A percentile compares a stretch with the other conserved stretches of the same genome.
Conservation (phyloP, 768 basidiomycete genomes). For the Boletus edulis region DNA sequence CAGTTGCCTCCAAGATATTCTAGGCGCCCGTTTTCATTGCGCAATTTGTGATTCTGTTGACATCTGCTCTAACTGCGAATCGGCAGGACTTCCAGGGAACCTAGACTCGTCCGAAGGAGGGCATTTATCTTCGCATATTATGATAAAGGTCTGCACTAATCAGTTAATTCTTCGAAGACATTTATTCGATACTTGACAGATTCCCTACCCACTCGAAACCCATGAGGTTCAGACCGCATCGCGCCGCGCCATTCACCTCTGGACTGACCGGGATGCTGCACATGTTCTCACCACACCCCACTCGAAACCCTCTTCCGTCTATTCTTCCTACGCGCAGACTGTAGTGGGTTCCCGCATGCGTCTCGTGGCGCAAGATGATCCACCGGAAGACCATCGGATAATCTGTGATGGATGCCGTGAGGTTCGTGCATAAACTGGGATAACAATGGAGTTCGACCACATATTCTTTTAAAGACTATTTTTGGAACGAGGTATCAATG, state of each 20-base stretch:
- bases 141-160: slow-evolving; percentile 73
- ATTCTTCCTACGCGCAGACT: slow-evolving; percentile 65
- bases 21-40: slow-evolving; percentile 92
- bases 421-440: slow-evolving; percentile 37
- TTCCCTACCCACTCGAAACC: slow-evolving; percentile 78
- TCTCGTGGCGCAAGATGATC: slow-evolving; percentile 29
- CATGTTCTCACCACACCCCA: slow-evolving; percentile 48
- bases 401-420: slow-evolving; percentile 59
- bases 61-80: slow-evolving; percentile 86
- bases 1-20: slow-evolving; percentile 86
- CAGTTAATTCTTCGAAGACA: neutral
- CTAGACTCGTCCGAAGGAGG: slow-evolving; percentile 74
- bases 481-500: slow-evolving; percentile 85
- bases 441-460: neutral
- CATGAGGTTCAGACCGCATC: slow-evolving; percentile 76
- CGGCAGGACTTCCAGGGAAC: slow-evolving; percentile 81
- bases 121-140: slow-evolving; percentile 82
- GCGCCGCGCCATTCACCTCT: slow-evolving; percentile 67
- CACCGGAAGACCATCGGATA: slow-evolving; percentile 52
- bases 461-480: slow-evolving; percentile 50
- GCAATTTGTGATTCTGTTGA: slow-evolving; percentile 83
- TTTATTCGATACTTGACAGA: slow-evolving; percentile 43
- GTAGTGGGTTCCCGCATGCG: slow-evolving; percentile 53
- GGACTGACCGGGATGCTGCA: slow-evolving; percentile 74
- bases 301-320: slow-evolving; percentile 55